phyloP scores from a whole-genome alignment of 192 early-diverging fungal species.

The Gonapodya sp. region DNA sequence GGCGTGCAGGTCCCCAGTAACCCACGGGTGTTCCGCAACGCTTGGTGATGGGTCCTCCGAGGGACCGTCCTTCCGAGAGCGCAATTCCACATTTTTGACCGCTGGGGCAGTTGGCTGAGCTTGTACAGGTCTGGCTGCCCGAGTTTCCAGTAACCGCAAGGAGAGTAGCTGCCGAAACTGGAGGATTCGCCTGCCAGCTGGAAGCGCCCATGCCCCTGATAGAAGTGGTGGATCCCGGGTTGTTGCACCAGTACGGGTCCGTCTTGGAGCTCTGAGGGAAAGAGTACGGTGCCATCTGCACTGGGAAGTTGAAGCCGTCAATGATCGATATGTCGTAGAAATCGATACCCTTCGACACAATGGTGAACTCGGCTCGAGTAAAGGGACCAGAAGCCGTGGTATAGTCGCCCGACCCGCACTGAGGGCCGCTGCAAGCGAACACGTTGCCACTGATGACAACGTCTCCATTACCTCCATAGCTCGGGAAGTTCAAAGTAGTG shows the following conservation, averaged over 20 bases:
- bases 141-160: background rate
- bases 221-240: background rate
- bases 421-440: background rate
- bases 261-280: background rate
- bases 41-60: background rate
- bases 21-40: background rate
- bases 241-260: background rate
- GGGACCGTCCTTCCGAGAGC: background rate
- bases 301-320: background rate
- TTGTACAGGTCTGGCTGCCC: background rate
- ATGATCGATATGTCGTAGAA: background rate
- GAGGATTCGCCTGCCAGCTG: background rate
- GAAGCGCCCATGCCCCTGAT: background rate
- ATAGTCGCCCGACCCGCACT: background rate
- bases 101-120: background rate
- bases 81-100: background rate
- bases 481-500: background rate
- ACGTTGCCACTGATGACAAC: background rate
- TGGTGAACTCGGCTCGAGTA: background rate
- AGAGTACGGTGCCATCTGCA: background rate
- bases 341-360: background rate
- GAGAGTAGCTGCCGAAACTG: background rate
- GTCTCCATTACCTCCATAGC: background rate
- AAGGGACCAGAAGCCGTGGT: background rate
- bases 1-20: background rate